Base-by-base conservation (phyloP, 2,329 filamentous ascomycete species). In the Zymoseptoria tritici region DNA sequence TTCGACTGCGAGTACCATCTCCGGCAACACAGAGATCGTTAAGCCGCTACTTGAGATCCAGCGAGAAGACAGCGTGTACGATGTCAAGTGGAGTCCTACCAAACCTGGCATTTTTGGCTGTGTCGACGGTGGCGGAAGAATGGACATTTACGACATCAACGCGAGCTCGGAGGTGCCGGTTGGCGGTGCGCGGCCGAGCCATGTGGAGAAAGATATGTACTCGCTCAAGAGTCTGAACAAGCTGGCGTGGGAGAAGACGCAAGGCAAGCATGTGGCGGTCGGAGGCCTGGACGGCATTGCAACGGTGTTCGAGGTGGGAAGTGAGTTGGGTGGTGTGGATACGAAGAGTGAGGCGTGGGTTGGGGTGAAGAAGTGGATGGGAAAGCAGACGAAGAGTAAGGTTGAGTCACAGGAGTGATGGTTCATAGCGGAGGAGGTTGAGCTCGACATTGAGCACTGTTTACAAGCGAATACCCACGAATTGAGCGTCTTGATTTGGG, bases 81-180 rank as follows among this genome's bases (percentile, higher is more conserved):
- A 97, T 73, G 92, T 91, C 2, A 88, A 87, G 57, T 99, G 95
- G 95, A 96, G 91, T 13, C 94, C 94, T 0, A 84, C 94, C 65
- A 93, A 94, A 73, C 94, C 94, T 0, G 92, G 91, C 46, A 90
- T 99, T 8, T 99, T 99, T 75, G 91, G 90, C 1, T 85, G 96
- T 20, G 94, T 97, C 2, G 95, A 99, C 68, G 94, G 94, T 36
- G 90, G 90, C 2, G 95, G 94, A 29, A 89, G 86, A 75, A 80
- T 99, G 19, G 95, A 99, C 76, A 81, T 99, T 55, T 99, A 94
- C 90, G 95, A 99, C 72, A 84, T 99, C 56, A 93, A 90, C 11
- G 83, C 92, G 20, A 92, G 97, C 75, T 91, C 89, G 0, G 94
- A 99, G 76, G 90, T 97, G 53, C 94, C 94, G 0, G 85, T 95